Percentiles rank a stretch among this genome's conserved stretches.
Evolutionary conservation across 78 protist species (phyloP).

Genomic region (Tieghemostelium lacteum): DNA sequence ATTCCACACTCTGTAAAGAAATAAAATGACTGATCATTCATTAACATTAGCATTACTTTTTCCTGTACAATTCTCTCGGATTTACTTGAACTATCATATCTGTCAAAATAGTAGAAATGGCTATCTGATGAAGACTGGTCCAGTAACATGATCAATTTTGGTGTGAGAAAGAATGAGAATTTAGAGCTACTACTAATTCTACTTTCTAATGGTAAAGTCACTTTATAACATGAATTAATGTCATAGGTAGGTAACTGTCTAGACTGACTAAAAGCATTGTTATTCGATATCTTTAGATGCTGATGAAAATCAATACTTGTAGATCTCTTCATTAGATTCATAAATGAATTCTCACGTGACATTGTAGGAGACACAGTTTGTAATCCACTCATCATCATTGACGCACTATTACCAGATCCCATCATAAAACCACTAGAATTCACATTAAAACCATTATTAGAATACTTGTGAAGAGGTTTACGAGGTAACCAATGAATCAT

Average conservation of each 20-base stretch:
- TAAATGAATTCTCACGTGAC: background rate
- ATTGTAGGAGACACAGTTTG: background rate
- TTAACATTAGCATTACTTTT: background rate
- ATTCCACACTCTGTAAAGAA: slow-evolving; percentile 22
- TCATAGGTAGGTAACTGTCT: background rate
- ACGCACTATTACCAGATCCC: background rate
- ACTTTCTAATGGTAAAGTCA: background rate
- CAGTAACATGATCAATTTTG: background rate
- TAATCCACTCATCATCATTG: background rate
- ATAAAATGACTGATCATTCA: slow-evolving; percentile 51
- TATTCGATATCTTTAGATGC: no score
- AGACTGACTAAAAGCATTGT: background rate
- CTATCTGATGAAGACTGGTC: background rate
- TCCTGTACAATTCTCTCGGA: background rate
- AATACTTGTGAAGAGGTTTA: background rate
- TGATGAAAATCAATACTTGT: background rate
- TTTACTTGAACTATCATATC: background rate
- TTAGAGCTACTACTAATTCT: background rate
- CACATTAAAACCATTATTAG: slow-evolving; percentile 36
- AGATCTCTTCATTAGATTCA: background rate
- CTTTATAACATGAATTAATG: background rate
- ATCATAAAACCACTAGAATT: background rate
- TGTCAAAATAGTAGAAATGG: background rate
- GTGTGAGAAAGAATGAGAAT: background rate
- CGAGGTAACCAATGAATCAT: slow-evolving; percentile 46